Evolutionary conservation across 176 grass and related monocot species (phyloP).

Genomic region (Echinochloa phyllopogon): DNA sequence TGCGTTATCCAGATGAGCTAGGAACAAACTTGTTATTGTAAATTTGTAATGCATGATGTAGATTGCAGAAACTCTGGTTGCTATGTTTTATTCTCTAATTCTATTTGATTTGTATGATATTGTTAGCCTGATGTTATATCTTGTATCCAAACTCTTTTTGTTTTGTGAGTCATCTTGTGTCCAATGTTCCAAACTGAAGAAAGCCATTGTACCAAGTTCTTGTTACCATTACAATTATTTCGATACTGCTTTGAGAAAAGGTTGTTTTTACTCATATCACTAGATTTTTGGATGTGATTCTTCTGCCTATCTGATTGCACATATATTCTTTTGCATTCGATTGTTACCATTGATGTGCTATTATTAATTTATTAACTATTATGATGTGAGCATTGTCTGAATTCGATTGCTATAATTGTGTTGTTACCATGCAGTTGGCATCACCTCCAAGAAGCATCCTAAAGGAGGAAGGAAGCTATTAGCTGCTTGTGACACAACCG

Average conservation of each 20-base stretch:
- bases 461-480: conserved; percentile 46
- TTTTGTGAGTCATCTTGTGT: not conserved
- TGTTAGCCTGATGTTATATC: conserved; percentile 9
- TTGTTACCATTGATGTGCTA: not conserved
- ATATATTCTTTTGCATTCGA: not conserved
- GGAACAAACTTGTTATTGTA: not conserved
- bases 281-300: not conserved
- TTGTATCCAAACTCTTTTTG: not conserved
- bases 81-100: conserved; percentile 16
- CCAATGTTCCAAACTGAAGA: conserved; percentile 4
- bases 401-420: conserved; percentile 20
- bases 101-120: not conserved
- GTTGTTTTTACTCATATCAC: conserved; percentile 14
- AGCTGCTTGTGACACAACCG: conserved; percentile 22
- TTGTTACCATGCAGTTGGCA: conserved; percentile 40
- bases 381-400: not conserved
- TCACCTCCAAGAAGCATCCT: conserved; percentile 38
- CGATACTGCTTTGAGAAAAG: conserved; percentile 17
- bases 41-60: conserved; percentile 2
- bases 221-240: conserved; percentile 14
- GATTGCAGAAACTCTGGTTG: not conserved
- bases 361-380: conserved; percentile 13
- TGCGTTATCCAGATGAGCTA: conserved; percentile 2
- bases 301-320: not conserved
- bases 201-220: not conserved